Evolutionary conservation across 768 basidiomycete genomes (phyloP), one percentile per base, ranked within the genome.

Genomic region (Phaeolepiota aurea): DNA sequence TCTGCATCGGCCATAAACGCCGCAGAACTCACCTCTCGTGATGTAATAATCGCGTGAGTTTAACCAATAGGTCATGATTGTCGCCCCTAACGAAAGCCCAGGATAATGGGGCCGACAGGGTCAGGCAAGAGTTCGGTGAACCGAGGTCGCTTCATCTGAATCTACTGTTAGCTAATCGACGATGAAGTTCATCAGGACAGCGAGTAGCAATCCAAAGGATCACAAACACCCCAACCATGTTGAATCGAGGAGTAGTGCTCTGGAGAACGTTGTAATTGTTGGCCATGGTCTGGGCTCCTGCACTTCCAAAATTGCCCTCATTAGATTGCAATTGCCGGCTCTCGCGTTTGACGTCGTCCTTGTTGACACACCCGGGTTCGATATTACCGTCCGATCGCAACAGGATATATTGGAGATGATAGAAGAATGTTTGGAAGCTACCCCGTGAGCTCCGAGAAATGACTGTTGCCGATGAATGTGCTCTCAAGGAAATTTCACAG

Each of bases 41-140:
- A n/a, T n/a, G n/a, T n/a, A n/a, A n/a, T n/a, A n/a, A n/a, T n/a
- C n/a, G n/a, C n/a, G n/a, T n/a, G n/a, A n/a, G n/a, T n/a, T n/a
- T n/a, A n/a, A n/a, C n/a, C n/a, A n/a, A n/a, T n/a, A n/a, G n/a
- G n/a, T n/a, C n/a, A n/a, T n/a, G n/a, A n/a, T n/a, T n/a, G n/a
- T n/a, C n/a, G n/a, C n/a, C n/a, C n/a, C n/a, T n/a, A n/a, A n/a
- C n/a, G n/a, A n/a, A n/a, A n/a, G n/a, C n/a, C n/a, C n/a, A 61
- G 59, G 3, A 41, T 59, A 7, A 54, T 61, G 53, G 58, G 58
- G 3, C 51, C 58, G 5, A 59, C 58, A 5, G 58, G 58, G 1
- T 45, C 49, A 5, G 58, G 58, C 19, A 59, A 59, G 42, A 59
- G 54, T 33, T 47, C 55, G 1, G 58, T 60, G 25, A n/a, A 52